Evolutionary conservation across 106 monocot species (phyloP).

Genomic region (Dioscorea zingiberensis): DNA sequence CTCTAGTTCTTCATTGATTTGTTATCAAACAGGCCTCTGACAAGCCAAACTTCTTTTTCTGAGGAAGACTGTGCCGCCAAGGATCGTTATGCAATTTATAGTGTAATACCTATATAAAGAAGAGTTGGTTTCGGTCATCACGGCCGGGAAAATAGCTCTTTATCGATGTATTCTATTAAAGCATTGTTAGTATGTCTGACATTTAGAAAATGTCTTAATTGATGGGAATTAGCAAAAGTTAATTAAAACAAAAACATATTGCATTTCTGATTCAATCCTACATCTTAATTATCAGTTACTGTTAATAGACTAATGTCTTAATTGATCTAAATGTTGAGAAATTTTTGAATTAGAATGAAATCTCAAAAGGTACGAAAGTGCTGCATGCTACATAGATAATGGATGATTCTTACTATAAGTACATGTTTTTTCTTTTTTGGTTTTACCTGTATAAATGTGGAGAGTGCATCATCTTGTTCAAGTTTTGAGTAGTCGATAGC

Average conservation of each 20-base stretch:
- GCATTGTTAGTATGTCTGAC: too few species aligned
- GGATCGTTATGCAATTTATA: slow-evolving; percentile 48
- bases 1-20: too few species aligned
- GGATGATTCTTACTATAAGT: neutral
- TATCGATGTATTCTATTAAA: too few species aligned
- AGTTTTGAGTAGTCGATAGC: slow-evolving; percentile 57
- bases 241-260: too few species aligned
- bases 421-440: neutral
- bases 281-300: too few species aligned
- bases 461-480: slow-evolving; percentile 59
- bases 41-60: slow-evolving; percentile 21
- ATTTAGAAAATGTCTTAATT: too few species aligned
- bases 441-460: slow-evolving; percentile 74
- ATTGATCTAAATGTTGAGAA: neutral
- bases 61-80: slow-evolving; percentile 27
- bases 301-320: too few species aligned
- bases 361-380: too few species aligned
- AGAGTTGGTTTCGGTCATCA: neutral
- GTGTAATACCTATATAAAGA: slow-evolving; percentile 22
- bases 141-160: too few species aligned
- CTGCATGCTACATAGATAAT: neutral
- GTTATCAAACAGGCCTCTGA: slow-evolving; percentile 19
- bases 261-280: too few species aligned
- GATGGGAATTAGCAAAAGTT: too few species aligned
- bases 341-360: neutral